These are phyloP conservation scores for Pyrenochaeta sp. DNA, from an alignment of 2,329 filamentous ascomycete species.

Conservation along the genomic window DNA sequence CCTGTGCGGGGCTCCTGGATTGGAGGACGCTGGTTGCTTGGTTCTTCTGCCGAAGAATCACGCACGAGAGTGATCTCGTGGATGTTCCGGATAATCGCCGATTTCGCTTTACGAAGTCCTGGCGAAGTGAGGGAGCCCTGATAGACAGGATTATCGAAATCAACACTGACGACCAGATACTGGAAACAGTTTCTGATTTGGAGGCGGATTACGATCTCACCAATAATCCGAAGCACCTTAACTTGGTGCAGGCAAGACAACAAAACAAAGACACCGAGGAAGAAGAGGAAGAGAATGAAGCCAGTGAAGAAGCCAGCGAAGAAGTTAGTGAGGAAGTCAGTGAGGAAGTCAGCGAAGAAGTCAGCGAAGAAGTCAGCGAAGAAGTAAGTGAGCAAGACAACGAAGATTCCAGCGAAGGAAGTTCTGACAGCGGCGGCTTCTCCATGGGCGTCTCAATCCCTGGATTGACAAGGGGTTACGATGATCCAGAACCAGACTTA, in stretches of 20 bases:
- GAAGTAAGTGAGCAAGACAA: no score
- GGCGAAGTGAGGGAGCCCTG: not conserved
- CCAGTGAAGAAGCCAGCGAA: no score
- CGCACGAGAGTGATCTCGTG: not conserved
- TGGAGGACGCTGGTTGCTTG: conserved; percentile 18
- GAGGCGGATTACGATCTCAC: no score
- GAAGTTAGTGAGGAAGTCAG: not conserved
- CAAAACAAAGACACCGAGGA: not conserved
- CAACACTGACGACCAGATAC: not conserved
- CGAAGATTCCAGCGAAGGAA: no score
- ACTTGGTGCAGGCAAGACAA: no score
- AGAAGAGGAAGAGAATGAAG: not conserved
- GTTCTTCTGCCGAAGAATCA: not conserved
- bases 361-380: not conserved
- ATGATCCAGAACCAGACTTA: not conserved
- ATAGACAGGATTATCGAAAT: not conserved
- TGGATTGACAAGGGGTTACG: not conserved
- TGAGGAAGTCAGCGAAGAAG: not conserved
- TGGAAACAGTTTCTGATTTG: not conserved
- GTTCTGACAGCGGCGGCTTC: no score
- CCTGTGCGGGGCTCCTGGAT: conserved; percentile 14
- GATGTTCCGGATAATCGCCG: not conserved
- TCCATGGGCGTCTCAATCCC: no score
- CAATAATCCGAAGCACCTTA: no score
- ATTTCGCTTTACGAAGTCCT: not conserved